These are phyloP conservation scores for Xylaria curta DNA, from an alignment of 495 filamentous ascomycete species.

Conservation along the genomic window DNA sequence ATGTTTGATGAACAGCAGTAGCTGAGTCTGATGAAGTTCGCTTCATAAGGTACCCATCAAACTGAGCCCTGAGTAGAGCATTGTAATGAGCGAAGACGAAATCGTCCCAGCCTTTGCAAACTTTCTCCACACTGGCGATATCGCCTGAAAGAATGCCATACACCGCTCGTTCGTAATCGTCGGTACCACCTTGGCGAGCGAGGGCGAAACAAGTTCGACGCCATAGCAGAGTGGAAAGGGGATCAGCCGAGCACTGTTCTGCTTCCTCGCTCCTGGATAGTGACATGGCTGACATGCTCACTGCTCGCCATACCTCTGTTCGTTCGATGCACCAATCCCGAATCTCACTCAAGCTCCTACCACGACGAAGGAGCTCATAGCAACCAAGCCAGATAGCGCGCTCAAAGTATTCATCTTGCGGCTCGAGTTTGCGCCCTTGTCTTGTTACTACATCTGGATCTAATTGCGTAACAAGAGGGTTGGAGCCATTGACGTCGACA, in stretches of 20 bases:
- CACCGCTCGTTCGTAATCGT: conserved; percentile 84
- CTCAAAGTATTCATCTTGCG: conserved; percentile 84
- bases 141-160: conserved; percentile 89
- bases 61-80: conserved; percentile 72
- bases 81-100: conserved; percentile 91
- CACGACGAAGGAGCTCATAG: conserved; percentile 86
- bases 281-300: conserved; percentile 64
- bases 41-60: conserved; percentile 64
- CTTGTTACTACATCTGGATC: conserved; percentile 89
- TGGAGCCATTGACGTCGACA: conserved; percentile 62
- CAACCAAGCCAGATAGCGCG: conserved; percentile 84
- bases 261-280: conserved; percentile 51
- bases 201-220: conserved; percentile 80
- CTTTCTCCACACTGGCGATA: conserved; percentile 71
- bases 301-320: conserved; percentile 84
- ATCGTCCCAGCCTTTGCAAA: conserved; percentile 87
- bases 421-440: conserved; percentile 74
- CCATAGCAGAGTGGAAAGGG: conserved; percentile 69
- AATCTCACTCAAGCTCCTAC: conserved; percentile 72
- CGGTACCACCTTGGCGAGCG: conserved; percentile 68
- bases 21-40: conserved; percentile 52
- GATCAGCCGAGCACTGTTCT: conserved; percentile 46
- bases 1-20: conserved; percentile 46
- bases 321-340: conserved; percentile 80
- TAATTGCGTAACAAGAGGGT: conserved; percentile 80